Base-by-base conservation (phyloP, 306 rosid genomes). In the Oemleria cerasiformis region DNA sequence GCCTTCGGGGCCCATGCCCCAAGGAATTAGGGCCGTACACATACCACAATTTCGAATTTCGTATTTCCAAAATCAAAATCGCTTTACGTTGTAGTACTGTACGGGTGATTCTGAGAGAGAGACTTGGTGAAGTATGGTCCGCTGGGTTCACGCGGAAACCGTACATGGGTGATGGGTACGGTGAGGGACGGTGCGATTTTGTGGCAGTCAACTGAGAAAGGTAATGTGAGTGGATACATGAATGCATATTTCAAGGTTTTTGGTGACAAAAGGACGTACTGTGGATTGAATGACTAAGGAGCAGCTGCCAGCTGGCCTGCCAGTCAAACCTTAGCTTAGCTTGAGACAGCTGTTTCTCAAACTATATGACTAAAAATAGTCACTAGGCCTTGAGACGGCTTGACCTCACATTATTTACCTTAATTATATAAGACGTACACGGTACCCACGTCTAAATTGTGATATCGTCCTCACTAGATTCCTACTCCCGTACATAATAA, bases 341-440 rank as follows among this genome's bases (percentile, higher is more conserved):
- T 50, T 62, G 66, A 42, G 45, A 73, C 80, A 77, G 80, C 76
- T 71, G 80, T 77, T 61, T 62, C n/a, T 9, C 54, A 74, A 16
- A 11, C 59, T 49, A n/a, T 23, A 16, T 20, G 63, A 74, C 53
- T 55, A 7, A 16, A 54, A 73, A 67, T 6, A 67, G 47, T 67
- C 34, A 51, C 36, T 30, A 30, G 36, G 36, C 36, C 36, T 30
- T 30, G 36, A 36, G 36, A 36, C 36, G 61, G 48, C 42, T 50
- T 68, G 38, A 51, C 61, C 49, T 23, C 12, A 12, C 3, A 13
- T 13, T 4, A 2, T 47, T 47, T 6, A 47, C 50, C 50, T 47
- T 5, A 47, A 30, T 30, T 30, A 4, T 30, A 30, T 30, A 30
- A 1, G 0, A 30, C 36, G 36, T 30, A 30, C 36, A 30, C 36